Evolutionary conservation across 2,329 filamentous ascomycete species (phyloP), one percentile per base, ranked within the genome.

Genomic region (Pleoardoris graminearum): DNA sequence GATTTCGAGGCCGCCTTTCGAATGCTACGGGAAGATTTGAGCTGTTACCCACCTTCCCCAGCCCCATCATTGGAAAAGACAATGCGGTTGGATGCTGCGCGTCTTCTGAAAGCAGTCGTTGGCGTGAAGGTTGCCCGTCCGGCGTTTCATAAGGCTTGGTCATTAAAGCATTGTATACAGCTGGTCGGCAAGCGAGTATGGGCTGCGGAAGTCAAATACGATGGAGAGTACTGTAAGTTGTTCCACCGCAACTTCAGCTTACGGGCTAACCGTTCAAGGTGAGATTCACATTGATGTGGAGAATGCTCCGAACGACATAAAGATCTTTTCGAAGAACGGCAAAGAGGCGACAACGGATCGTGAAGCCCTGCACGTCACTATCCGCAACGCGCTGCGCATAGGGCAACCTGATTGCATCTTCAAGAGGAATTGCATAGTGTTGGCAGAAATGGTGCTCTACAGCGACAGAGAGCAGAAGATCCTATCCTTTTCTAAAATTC

Each of bases 291-390:
- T 96, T 33, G 85, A 95, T 65, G 75, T 89, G 6, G 76, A 76
- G 7, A 84, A 82, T 44, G 75, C 75, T 12, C 41, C 67, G 52
- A 67, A 80, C 1, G 82, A 79, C 42, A 84, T 96, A 23, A 86
- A 88, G 57, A 93, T 96, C 25, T 96, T 94, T 68, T 95, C 91
- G 8, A 97, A 96, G 69, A 94, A 90, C 63, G 90, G 91, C 52
- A 95, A 94, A 68, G 90, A 96, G 60, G 93, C 91, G 38, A 96
- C 91, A 0, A 67, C 76, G 46, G 91, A 96, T 69, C 82, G 88
- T 29, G 61, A 71, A 10, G 78, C 76, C 1, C 71, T 95, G 19
- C 85, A 89, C 33, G 38, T 22, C 30, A 80, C 80, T 1, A 85
- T 96, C 50, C 78, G 80, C 35, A 76, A 84, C 3, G 86, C 87